Evolutionary conservation across 1,139 yeast species (phyloP).

Genomic region (Scheffersomyces parashehatae): DNA sequence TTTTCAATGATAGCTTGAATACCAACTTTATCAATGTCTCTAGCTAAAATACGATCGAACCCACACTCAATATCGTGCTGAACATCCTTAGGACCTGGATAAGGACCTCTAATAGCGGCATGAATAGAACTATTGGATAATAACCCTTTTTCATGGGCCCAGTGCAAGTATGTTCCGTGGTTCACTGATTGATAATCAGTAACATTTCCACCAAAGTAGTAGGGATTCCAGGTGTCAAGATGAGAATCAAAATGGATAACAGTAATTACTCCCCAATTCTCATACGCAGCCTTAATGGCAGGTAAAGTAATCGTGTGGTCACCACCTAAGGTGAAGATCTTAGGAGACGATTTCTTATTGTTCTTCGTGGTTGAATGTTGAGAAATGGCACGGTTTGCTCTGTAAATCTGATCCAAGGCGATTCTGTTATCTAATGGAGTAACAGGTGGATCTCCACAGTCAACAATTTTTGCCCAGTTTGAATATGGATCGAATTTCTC

Average conservation of each 20-base stretch:
- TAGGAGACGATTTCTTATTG: conserved; percentile 8
- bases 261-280: conserved; percentile 13
- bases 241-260: conserved; percentile 18
- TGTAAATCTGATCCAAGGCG: conserved; percentile 16
- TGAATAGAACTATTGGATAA: conserved; percentile 22
- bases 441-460: conserved; percentile 20
- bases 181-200: conserved; percentile 12
- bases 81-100: conserved; percentile 23
- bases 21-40: conserved; percentile 16
- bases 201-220: conserved; percentile 12
- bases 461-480: conserved; percentile 16
- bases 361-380: conserved; percentile 8
- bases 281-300: conserved; percentile 12
- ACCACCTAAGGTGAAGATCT: conserved; percentile 15
- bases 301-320: conserved; percentile 18
- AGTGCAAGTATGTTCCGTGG: conserved; percentile 16
- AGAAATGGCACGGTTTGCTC: conserved; percentile 12
- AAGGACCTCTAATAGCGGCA: conserved; percentile 38
- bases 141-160: conserved; percentile 17
- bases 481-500: conserved; percentile 11
- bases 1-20: conserved; percentile 12
- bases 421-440: conserved; percentile 17
- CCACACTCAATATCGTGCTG: conserved; percentile 13
- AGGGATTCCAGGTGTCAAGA: conserved; percentile 16
- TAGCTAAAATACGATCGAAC: conserved; percentile 13